phyloP scores from a whole-genome alignment of 805 yeast genomes.

The Cyberlindnera mycetangii region DNA sequence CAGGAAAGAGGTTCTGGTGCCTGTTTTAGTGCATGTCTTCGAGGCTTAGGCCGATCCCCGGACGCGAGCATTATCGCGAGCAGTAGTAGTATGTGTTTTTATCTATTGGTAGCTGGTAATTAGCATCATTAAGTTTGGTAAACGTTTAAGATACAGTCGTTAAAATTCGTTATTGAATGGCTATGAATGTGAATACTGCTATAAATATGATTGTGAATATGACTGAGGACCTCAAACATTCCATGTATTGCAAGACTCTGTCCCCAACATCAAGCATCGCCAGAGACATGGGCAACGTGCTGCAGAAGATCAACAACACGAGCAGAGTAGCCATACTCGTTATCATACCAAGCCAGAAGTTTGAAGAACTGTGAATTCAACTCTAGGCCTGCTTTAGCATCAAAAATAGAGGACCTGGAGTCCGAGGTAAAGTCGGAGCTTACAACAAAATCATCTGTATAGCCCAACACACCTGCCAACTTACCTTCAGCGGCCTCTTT shows the following conservation, averaged over 20 bases:
- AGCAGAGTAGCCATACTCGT: constrained; percentile 74
- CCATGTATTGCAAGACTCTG: too few relatives aligned
- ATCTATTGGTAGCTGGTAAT: too few relatives aligned
- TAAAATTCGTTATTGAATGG: not conserved
- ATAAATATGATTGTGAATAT: too few relatives aligned
- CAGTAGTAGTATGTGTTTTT: not conserved
- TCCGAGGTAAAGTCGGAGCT: constrained; percentile 67
- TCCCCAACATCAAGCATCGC: constrained; percentile 4
- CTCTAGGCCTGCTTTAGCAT: constrained; percentile 67
- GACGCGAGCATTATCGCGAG: not conserved
- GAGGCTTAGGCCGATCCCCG: not conserved
- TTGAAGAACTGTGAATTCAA: constrained; percentile 69
- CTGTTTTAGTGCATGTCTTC: too few relatives aligned
- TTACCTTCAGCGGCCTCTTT: constrained; percentile 58
- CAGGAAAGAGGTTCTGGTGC: not conserved
- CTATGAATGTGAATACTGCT: not conserved
- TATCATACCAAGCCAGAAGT: constrained; percentile 72
- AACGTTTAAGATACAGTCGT: not conserved
- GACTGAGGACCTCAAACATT: too few relatives aligned
- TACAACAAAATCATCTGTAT: constrained; percentile 71
- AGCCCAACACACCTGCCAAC: constrained; percentile 61
- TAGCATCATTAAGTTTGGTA: too few relatives aligned
- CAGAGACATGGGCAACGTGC: constrained; percentile 45
- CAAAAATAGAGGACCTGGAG: constrained; percentile 62
- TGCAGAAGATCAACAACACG: constrained; percentile 71